Conservation (phyloP, 208 protist genomes). For the Angomonas deanei region DNA sequence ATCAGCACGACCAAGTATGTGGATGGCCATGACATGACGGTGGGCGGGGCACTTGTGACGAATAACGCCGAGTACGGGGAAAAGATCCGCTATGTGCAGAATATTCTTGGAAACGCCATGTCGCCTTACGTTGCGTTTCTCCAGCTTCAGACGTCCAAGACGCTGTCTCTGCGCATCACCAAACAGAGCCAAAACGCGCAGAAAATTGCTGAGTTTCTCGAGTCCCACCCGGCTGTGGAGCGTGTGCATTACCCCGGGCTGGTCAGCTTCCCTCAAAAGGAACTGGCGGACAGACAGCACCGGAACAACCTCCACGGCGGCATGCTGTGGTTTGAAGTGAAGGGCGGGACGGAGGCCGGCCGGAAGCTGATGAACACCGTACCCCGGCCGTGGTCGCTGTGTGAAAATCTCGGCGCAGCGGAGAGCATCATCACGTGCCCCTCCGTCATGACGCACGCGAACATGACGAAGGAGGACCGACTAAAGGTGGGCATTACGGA, state of each 20-base stretch:
- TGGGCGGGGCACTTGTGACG: conserved; percentile 86
- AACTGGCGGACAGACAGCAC: conserved; percentile 91
- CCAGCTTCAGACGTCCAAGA: conserved; percentile 94
- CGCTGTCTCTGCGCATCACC: conserved; percentile 91
- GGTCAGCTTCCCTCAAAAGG: conserved; percentile 90
- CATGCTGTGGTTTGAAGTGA: conserved; percentile 93
- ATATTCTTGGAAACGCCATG: conserved; percentile 92
- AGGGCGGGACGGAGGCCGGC: conserved; percentile 62
- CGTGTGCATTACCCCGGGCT: conserved; percentile 92
- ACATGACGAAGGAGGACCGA: conserved; percentile 91
- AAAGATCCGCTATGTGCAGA: conserved; percentile 90
- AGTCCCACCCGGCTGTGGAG: conserved; percentile 76
- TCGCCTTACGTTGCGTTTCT: conserved; percentile 92
- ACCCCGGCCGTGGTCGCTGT: conserved; percentile 79
- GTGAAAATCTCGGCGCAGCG: conserved; percentile 92
- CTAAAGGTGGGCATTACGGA: conserved; percentile 93
- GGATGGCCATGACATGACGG: conserved; percentile 95
- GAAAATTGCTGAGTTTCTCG: conserved; percentile 86
- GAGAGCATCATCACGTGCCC: conserved; percentile 95
- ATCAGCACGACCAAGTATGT: conserved; percentile 97
- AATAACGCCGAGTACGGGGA: conserved; percentile 76
- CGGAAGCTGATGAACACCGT: conserved; percentile 82
- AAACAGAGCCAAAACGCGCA: conserved; percentile 90
- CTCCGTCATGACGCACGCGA: conserved; percentile 95
- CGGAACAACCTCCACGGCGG: conserved; percentile 71